Evolutionary conservation across 2,329 filamentous ascomycete genomes (phyloP).

Genomic region (Ceratocystis ficicola): DNA sequence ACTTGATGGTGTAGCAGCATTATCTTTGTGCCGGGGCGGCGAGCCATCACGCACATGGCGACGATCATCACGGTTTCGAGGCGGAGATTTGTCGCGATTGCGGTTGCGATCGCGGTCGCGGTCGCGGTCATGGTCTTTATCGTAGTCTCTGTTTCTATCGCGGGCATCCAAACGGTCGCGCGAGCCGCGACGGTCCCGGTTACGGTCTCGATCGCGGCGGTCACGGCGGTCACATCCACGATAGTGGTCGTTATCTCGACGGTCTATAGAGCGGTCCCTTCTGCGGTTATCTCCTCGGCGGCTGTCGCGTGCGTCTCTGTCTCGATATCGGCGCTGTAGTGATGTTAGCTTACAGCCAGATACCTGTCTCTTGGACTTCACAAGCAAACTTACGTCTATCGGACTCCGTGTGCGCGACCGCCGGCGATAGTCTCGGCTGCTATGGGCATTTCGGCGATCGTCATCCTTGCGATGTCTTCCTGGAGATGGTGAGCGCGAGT

Average conservation of each 20-base stretch:
- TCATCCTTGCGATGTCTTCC: slow-evolving; percentile 42
- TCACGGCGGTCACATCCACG: slow-evolving; percentile 42
- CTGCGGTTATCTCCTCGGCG: slow-evolving; percentile 49
- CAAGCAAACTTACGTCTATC: slow-evolving; percentile 41
- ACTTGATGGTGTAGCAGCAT: slow-evolving; percentile 31
- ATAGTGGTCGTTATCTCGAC: slow-evolving; percentile 53
- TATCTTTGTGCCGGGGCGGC: slow-evolving; percentile 28
- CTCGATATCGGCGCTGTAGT: slow-evolving; percentile 46
- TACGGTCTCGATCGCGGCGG: slow-evolving; percentile 34
- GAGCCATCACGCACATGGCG: slow-evolving; percentile 53
- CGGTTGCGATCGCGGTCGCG: slow-evolving; percentile 50
- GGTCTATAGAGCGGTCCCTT: slow-evolving; percentile 57
- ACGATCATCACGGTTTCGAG: slow-evolving; percentile 26
- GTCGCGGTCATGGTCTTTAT: slow-evolving; percentile 53
- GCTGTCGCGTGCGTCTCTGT: slow-evolving; percentile 38
- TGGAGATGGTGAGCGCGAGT: slow-evolving; percentile 71
- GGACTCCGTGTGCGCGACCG: slow-evolving; percentile 51
- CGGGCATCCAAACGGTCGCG: slow-evolving; percentile 47
- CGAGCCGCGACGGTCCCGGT: slow-evolving; percentile 52
- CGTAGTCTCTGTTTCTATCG: slow-evolving; percentile 43
- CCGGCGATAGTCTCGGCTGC: slow-evolving; percentile 37
- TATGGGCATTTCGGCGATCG: slow-evolving; percentile 39
- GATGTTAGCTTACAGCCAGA: slow-evolving; percentile 33
- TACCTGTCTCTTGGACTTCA: neutral
- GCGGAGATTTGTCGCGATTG: slow-evolving; percentile 29